A percentile compares a stretch with the other conserved stretches of the same genome.
phyloP scores from a whole-genome alignment of 768 basidiomycete genomes.

The Dentipellis fragilis region DNA sequence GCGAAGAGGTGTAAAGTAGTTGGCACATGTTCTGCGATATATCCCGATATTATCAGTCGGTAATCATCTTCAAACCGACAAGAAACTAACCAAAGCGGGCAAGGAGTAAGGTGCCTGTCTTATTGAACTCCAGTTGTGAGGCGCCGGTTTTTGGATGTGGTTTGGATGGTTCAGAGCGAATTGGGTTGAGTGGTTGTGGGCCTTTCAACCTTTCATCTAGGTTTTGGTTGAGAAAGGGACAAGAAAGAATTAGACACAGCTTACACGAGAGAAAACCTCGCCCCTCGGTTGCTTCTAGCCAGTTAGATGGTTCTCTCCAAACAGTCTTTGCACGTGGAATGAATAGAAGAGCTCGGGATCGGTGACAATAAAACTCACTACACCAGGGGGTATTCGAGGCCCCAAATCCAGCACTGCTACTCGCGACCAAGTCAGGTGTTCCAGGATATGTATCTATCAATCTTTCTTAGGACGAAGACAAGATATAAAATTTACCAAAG shows the following conservation, averaged over 20 bases:
- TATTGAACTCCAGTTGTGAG: conserved; percentile 74
- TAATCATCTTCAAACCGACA: background rate
- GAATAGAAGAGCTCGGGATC: conserved; percentile 2
- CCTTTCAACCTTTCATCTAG: conserved; percentile 53
- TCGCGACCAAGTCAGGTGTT: conserved; percentile 65
- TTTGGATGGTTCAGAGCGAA: conserved; percentile 48
- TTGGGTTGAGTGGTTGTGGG: conserved; percentile 39
- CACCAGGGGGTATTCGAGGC: conserved; percentile 42
- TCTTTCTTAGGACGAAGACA: background rate
- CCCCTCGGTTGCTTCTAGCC: conserved; percentile 77
- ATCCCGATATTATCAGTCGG: conserved; percentile 8
- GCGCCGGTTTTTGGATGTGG: conserved; percentile 58
- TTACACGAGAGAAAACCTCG: conserved; percentile 83
- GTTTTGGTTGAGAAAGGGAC: background rate
- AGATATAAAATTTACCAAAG: background rate
- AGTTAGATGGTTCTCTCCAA: conserved; percentile 81
- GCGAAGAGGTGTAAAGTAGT: conserved; percentile 58
- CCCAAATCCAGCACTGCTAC: conserved; percentile 54
- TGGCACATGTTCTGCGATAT: conserved; percentile 47
- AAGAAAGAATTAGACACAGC: conserved; percentile 9
- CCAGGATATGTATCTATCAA: conserved; percentile 61
- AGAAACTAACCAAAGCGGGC: conserved; percentile 54
- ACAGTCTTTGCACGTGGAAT: conserved; percentile 38
- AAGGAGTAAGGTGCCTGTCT: conserved; percentile 61
- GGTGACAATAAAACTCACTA: conserved; percentile 32